Conservation (phyloP, 768 basidiomycete species). For the Hygrocybe coccinea region DNA sequence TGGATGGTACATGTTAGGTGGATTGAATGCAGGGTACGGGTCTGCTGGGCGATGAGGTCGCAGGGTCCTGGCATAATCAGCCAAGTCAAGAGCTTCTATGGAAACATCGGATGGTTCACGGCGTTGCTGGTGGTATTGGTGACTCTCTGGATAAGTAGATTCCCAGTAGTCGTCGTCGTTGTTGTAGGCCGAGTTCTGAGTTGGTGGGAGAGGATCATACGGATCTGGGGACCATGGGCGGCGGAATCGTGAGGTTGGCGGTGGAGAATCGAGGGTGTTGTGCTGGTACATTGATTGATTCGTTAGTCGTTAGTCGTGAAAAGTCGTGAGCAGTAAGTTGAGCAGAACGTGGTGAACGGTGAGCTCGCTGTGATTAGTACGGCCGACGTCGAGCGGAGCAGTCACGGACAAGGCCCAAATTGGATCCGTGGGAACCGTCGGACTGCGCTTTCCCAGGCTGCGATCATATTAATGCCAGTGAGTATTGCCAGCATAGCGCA, state of each 20-base stretch:
- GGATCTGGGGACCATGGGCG: conserved; percentile 66
- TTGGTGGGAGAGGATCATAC: conserved; percentile 40
- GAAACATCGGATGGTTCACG: conserved; percentile 59
- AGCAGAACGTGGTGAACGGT: not conserved
- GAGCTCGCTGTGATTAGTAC: not conserved
- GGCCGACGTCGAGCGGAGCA: no score
- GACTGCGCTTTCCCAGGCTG: no score
- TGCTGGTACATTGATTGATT: conserved; percentile 22
- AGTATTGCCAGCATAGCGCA: no score
- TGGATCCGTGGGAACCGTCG: no score
- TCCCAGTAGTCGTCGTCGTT: conserved; percentile 16
- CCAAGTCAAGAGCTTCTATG: conserved; percentile 67
- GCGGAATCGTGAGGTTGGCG: conserved; percentile 49
- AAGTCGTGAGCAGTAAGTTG: conserved; percentile 1
- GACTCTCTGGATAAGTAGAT: conserved; percentile 16
- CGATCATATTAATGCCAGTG: no score
- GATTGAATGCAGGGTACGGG: conserved; percentile 23
- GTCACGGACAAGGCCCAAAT: not conserved
- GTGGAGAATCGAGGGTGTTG: conserved; percentile 46
- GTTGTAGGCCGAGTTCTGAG: conserved; percentile 10
- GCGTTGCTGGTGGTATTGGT: conserved; percentile 23
- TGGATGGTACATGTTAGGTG: conserved; percentile 13
- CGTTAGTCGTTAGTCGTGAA: conserved; percentile 13
- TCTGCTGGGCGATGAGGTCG: conserved; percentile 24
- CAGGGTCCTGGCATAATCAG: conserved; percentile 60